Conservation (phyloP, 768 basidiomycete genomes). For the Russula earlei region DNA sequence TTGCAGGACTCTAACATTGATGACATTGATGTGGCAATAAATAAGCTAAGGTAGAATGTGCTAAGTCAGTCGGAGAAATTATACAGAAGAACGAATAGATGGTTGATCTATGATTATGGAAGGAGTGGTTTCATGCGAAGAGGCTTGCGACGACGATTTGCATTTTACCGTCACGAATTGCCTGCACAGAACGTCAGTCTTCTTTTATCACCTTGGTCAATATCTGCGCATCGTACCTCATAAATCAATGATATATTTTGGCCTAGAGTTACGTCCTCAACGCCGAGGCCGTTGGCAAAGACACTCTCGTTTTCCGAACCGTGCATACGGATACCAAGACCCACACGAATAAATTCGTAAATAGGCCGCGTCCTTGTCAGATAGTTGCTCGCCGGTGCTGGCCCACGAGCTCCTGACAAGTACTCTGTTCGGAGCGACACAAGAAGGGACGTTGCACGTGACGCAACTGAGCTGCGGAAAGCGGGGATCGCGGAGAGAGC, state of each 20-base stretch:
- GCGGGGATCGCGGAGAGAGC: slow-evolving; percentile 32
- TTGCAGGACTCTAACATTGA: background rate
- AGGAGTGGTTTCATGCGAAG: slow-evolving; percentile 27
- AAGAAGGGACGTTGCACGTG: slow-evolving; percentile 38
- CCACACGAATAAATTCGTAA: slow-evolving; percentile 68
- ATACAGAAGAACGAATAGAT: background rate
- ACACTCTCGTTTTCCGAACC: slow-evolving; percentile 60
- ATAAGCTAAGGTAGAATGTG: background rate
- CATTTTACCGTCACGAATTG: slow-evolving; percentile 64
- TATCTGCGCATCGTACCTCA: slow-evolving; percentile 36
- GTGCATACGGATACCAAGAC: slow-evolving; percentile 72
- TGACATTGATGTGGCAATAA: background rate
- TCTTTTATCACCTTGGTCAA: background rate
- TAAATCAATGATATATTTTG: slow-evolving; percentile 66
- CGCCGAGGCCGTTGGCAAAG: slow-evolving; percentile 54
- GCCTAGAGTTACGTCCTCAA: slow-evolving; percentile 61
- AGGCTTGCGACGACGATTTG: slow-evolving; percentile 46
- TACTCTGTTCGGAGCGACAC: slow-evolving; percentile 44
- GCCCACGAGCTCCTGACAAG: slow-evolving; percentile 47
- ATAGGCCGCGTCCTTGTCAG: slow-evolving; percentile 61
- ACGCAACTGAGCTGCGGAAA: slow-evolving; percentile 48
- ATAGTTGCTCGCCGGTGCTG: slow-evolving; percentile 56
- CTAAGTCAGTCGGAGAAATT: background rate
- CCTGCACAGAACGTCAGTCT: slow-evolving; percentile 22
- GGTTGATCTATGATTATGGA: background rate